phyloP scores from a whole-genome alignment of 75 land plant species.

The Pseudotsuga menziesii region DNA sequence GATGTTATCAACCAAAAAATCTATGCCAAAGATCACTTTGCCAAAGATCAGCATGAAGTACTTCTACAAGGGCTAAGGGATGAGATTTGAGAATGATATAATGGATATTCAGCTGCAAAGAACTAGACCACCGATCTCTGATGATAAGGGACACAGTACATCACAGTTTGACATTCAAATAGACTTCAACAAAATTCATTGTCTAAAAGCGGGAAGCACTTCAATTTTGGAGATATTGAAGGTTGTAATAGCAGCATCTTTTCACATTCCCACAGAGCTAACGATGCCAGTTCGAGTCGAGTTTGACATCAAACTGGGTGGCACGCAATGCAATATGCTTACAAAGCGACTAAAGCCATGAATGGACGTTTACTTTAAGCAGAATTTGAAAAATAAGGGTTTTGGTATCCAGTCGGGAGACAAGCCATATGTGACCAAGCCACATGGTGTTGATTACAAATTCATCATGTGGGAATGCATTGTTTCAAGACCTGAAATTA shows the following conservation, averaged over 20 bases:
- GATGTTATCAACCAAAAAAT: slow-evolving; percentile 28
- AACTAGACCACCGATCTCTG: slow-evolving; percentile 39
- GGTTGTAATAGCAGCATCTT: slow-evolving; percentile 56
- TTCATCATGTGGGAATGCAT: slow-evolving; percentile 80
- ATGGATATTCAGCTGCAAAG: slow-evolving; percentile 66
- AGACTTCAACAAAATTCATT: slow-evolving; percentile 91
- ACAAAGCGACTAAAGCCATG: slow-evolving; percentile 60
- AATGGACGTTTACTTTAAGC: slow-evolving; percentile 34
- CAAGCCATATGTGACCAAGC: slow-evolving; percentile 20
- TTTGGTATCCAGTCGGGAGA: slow-evolving; percentile 17
- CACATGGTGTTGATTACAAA: slow-evolving; percentile 25
- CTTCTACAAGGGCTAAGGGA: slow-evolving; percentile 35
- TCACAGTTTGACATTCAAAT: slow-evolving; percentile 76
- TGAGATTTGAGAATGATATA: slow-evolving; percentile 61
- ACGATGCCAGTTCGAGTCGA: slow-evolving; percentile 61
- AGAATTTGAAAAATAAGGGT: slow-evolving; percentile 36
- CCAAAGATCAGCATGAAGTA: slow-evolving; percentile 72
- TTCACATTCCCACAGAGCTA: slow-evolving; percentile 64
- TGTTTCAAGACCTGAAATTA: slow-evolving; percentile 91
- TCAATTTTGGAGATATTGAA: slow-evolving; percentile 81
- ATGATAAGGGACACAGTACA: slow-evolving; percentile 52
- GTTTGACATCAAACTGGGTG: slow-evolving; percentile 85
- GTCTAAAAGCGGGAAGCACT: slow-evolving; percentile 56
- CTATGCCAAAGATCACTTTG: slow-evolving; percentile 69
- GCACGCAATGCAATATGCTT: slow-evolving; percentile 80